Evolutionary conservation across 2,329 filamentous ascomycete species (phyloP).

Genomic region (Cladobotryum protrusum): DNA sequence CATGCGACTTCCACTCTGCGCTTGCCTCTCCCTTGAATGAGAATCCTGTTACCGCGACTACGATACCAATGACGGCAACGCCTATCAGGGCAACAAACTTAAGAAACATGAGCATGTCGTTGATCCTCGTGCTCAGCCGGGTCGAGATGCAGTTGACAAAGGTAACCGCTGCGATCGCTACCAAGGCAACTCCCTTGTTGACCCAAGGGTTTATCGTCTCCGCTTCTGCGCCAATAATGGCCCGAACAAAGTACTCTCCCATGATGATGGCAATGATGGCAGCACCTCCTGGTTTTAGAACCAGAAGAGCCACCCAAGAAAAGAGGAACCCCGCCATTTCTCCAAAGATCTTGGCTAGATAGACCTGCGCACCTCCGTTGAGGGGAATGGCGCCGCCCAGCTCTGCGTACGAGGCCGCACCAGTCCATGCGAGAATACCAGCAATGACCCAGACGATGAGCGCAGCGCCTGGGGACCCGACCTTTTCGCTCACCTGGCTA

Average conservation of each 20-base stretch:
- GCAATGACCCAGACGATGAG: conserved; percentile 89
- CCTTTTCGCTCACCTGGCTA: conserved; percentile 84
- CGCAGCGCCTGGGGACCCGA: conserved; percentile 83
- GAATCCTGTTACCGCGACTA: conserved; percentile 81
- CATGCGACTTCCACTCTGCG: conserved; percentile 76
- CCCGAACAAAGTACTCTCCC: conserved; percentile 91
- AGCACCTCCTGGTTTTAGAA: conserved; percentile 86
- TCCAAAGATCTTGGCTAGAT: conserved; percentile 92
- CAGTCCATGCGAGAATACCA: conserved; percentile 92
- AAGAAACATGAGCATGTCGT: conserved; percentile 92
- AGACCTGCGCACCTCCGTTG: conserved; percentile 90
- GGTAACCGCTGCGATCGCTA: conserved; percentile 70
- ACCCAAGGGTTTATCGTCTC: conserved; percentile 78
- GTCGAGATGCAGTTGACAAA: conserved; percentile 88
- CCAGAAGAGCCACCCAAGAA: conserved; percentile 90
- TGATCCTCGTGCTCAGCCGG: conserved; percentile 75
- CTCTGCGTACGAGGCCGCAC: conserved; percentile 90
- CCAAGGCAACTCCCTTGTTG: conserved; percentile 78
- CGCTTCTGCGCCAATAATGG: conserved; percentile 78
- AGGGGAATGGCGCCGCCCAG: conserved; percentile 91
- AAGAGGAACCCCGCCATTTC: conserved; percentile 91
- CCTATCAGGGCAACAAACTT: conserved; percentile 88
- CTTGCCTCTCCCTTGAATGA: conserved; percentile 71
- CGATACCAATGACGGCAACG: conserved; percentile 79
- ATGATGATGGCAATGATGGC: conserved; percentile 98